Evolutionary conservation across 345 rosid genomes (phyloP), one percentile per base, ranked within the genome.

Genomic region (Geranium brycei): DNA sequence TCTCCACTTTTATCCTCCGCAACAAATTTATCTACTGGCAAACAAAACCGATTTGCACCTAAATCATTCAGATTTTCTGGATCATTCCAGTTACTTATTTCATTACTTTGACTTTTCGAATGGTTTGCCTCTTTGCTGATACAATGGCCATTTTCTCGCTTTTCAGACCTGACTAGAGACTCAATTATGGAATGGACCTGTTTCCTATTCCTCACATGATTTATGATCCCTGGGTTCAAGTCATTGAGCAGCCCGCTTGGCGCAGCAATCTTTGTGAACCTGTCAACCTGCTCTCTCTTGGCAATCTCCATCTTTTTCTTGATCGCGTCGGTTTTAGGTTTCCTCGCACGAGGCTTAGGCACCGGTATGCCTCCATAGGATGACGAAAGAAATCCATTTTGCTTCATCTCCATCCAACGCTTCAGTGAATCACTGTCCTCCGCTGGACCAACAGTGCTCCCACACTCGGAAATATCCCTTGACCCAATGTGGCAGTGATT

Each of bases 171-270:
- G 62, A 86, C 86, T 63, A 93, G 51, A 19, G 92, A 85, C 79
- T 88, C 89, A 59, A 93, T 93, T 41, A 90, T 84, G 30, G 99
- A 86, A 74, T 82, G 93, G 53, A 93, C 99, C 69, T 93, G 99
- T 71, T 80, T 83, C 73, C 73, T 91, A 61, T 83, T 90, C 70
- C 99, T 83, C 38, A 93, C 89, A 69, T 86, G 93, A 78, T 85
- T 88, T 71, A 93, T 86, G 64, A 93, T 93, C 58, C 99, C 96
- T 0, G 95, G 99, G 71, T 90, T 93, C 79, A 93, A 63, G 53
- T 80, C 92, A 58, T 86, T 90, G 64, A 93, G 83, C 72, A 88
- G 80, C 55, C 96, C 97, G 70, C 95, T 93, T 1, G 99, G 99
- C 19, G 96, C 87, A n/a, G 97, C 84, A 65, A 90, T 77, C 76